Base-by-base conservation (phyloP, 805 yeast genomes). In the Kuraishia hungarica region DNA sequence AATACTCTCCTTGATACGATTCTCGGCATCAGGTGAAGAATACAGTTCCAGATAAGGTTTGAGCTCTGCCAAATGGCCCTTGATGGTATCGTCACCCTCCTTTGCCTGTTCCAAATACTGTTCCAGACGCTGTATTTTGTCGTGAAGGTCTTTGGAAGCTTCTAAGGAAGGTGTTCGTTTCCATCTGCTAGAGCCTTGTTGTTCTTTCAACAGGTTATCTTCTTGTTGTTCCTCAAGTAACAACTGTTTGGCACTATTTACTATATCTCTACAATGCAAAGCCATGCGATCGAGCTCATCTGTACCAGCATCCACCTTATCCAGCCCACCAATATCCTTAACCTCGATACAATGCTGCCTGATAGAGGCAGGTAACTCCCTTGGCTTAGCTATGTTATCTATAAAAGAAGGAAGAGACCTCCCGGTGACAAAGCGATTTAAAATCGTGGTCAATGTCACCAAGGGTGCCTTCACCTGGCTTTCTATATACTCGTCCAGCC, bases 341-440 rank as follows among this genome's bases (percentile, higher is more conserved):
- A 87, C 71, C 46, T 80, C 82, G 21, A 80, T 80, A 8, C 82
- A 77, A 57, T 84, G 84, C 10, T 77, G 77, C 0, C 82, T 56
- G 1, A 87, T 71, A 1, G 83, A 76, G 7, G 74, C 74, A 0
- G 96, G 94, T 0, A 87, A 64, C 22, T 75, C 59, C 69, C 79
- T 70, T 66, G 88, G 83, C 54, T 74, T 76, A 53, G 82, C 81
- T 0, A 86, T 62, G 0, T 86, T 71, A 53, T 87, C 91, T 1
- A 89, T 66, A 0, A 85, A 71, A 0, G 86, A 82, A 0, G 89
- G 87, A 0, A 88, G 65, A n/a, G 77, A 77, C 43, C 78, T 62
- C 19, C 75, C 80, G 0, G 76, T 70, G 2, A 86, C 59, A 58
- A 74, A 76, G 35, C 69, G 68, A 21, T 71, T 69, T 28, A 84